A percentile compares a stretch with the other conserved stretches of the same genome.
phyloP scores from a whole-genome alignment of 2,329 filamentous ascomycete species.

The Apiospora malaysiana region DNA sequence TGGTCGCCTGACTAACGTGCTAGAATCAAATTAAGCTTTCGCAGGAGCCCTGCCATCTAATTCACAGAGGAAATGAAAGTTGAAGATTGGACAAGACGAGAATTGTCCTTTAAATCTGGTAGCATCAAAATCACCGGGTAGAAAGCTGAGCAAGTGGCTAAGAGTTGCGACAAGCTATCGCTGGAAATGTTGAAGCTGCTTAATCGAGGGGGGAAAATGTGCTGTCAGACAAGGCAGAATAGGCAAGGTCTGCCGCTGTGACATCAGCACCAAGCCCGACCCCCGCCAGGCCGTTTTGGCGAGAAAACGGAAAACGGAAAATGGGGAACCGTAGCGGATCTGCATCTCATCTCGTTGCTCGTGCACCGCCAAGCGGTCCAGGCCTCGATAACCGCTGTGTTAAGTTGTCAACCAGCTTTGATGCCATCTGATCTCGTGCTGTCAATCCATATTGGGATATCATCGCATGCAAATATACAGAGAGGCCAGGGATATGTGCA shows the following conservation, averaged over 20 bases:
- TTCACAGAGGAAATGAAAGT: neutral
- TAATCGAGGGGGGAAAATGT: neutral
- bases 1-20: slow-evolving; percentile 10
- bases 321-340: neutral
- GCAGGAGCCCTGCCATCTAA: no score
- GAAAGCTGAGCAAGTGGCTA: neutral
- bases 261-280: slow-evolving; percentile 3
- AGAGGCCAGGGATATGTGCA: no score
- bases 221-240: neutral
- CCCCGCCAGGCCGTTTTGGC: neutral
- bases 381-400: neutral
- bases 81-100: neutral
- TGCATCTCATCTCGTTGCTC: neutral
- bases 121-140: neutral
- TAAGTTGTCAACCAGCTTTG: neutral
- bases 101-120: neutral
- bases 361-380: neutral
- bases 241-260: neutral
- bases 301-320: slow-evolving; percentile 6
- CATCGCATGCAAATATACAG: no score
- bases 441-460: no score
- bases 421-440: neutral
- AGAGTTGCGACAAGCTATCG: neutral
- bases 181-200: neutral
- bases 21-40: neutral